Percentiles rank a stretch among this genome's conserved stretches.
phyloP scores from a whole-genome alignment of 2,329 filamentous ascomycete genomes.

The Microdochium bolleyi region DNA sequence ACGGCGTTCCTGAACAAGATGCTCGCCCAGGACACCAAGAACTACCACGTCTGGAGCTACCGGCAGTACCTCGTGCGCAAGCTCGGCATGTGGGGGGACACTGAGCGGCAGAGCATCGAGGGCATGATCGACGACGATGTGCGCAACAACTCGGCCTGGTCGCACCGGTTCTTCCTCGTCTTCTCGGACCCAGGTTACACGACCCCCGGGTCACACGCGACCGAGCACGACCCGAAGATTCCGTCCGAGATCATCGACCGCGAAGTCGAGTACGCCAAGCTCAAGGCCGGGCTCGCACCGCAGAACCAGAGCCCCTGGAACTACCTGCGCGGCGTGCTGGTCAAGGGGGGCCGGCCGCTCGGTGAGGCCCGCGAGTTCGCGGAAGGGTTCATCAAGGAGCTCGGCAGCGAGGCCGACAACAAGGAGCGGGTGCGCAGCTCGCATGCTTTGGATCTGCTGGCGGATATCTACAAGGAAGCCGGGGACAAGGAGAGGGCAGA shows the following conservation, averaged over 20 bases:
- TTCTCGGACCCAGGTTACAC: slow-evolving; percentile 55
- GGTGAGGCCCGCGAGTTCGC: slow-evolving; percentile 38
- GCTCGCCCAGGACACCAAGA: slow-evolving; percentile 82
- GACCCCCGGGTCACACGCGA: slow-evolving; percentile 39
- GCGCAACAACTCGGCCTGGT: slow-evolving; percentile 96
- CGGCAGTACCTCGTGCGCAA: slow-evolving; percentile 62
- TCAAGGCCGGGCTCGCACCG: slow-evolving; percentile 69
- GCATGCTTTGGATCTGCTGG: slow-evolving; percentile 63
- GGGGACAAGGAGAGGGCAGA: slow-evolving; percentile 55
- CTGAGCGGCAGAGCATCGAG: slow-evolving; percentile 65
- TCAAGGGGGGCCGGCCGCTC: slow-evolving; percentile 51
- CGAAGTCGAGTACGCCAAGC: slow-evolving; percentile 68
- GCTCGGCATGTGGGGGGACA: slow-evolving; percentile 54
- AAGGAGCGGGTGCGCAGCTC: slow-evolving; percentile 49
- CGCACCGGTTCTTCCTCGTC: slow-evolving; percentile 89
- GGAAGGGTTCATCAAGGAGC: slow-evolving; percentile 38
- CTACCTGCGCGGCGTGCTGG: slow-evolving; percentile 72
- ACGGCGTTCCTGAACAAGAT: slow-evolving; percentile 70
- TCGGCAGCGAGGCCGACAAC: slow-evolving; percentile 32
- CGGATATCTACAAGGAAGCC: slow-evolving; percentile 55
- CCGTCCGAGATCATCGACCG: slow-evolving; percentile 58
- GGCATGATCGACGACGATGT: slow-evolving; percentile 70
- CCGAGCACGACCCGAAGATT: slow-evolving; percentile 45
- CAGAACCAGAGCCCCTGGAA: slow-evolving; percentile 96
- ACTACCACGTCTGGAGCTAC: slow-evolving; percentile 98